A percentile compares a stretch with the other conserved stretches of the same genome.
Evolutionary conservation across 345 rosid species (phyloP).

Genomic region (Erodium maritimum): DNA sequence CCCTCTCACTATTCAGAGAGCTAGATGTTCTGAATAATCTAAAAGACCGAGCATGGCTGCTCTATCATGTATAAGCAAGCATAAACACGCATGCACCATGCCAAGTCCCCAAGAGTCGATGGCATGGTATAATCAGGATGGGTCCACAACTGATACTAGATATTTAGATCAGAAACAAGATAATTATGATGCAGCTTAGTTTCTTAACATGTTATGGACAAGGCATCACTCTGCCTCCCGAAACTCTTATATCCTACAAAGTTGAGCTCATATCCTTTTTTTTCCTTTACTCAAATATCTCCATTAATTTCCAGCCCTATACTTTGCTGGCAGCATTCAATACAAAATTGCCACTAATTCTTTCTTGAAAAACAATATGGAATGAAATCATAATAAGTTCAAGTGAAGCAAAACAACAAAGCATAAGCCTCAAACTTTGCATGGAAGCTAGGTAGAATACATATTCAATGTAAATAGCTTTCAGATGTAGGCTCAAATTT

Average conservation of each 20-base stretch:
- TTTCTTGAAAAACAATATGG: neutral
- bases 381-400: neutral
- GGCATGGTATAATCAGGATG: neutral
- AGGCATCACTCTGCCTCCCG: neutral
- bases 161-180: neutral
- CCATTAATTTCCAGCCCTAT: slow-evolving; percentile 19
- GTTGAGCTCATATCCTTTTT: neutral
- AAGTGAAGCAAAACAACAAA: neutral
- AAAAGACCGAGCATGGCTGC: too few species aligned
- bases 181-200: neutral
- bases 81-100: neutral
- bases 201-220: neutral
- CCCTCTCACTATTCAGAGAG: neutral
- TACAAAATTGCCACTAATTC: neutral
- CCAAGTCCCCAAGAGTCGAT: neutral
- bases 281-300: too few species aligned
- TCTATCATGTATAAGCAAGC: neutral
- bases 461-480: neutral
- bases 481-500: neutral
- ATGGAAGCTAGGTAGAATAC: neutral
- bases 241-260: neutral
- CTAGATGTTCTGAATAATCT: neutral
- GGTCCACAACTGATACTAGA: neutral
- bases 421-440: neutral
- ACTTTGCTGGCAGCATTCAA: neutral